Conservation (phyloP, 2,329 filamentous ascomycete genomes). For the Truncatella angustata region DNA sequence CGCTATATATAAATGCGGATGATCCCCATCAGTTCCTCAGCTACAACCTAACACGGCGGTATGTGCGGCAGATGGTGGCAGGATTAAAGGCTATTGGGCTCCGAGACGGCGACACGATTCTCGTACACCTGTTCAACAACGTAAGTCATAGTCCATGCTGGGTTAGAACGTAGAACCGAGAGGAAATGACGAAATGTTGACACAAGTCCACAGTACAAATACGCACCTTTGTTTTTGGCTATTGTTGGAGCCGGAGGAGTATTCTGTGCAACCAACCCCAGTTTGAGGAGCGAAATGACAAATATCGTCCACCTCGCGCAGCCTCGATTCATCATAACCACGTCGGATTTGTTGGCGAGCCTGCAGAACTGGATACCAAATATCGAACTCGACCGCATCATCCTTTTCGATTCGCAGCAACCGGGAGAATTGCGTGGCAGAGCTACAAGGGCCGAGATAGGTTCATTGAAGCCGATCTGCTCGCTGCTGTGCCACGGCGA, state of each 20-base stretch:
- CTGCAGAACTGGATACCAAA: neutral
- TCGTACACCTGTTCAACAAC: constrained; percentile 5
- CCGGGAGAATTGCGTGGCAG: neutral
- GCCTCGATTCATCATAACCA: constrained; percentile 44
- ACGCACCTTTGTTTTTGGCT: constrained; percentile 36
- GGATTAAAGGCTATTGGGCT: constrained; percentile 1
- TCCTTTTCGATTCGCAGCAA: neutral
- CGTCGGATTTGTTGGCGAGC: constrained; percentile 13
- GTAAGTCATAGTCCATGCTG: constrained; percentile 6
- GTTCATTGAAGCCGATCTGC: constrained; percentile 28
- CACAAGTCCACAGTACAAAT: constrained; percentile 31
- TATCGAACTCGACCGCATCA: neutral
- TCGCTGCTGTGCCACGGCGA: constrained; percentile 14
- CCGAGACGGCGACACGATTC: constrained; percentile 1
- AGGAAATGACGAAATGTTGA: neutral
- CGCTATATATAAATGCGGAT: constrained; percentile 40
- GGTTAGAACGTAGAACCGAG: neutral
- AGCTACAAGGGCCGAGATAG: neutral
- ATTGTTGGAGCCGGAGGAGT: constrained; percentile 45
- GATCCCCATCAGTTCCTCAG: constrained; percentile 34
- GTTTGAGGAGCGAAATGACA: constrained; percentile 44
- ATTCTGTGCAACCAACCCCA: constrained; percentile 50
- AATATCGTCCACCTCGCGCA: constrained; percentile 43
- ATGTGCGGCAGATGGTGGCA: constrained; percentile 24
- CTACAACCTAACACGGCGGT: constrained; percentile 28